Percentiles rank a stretch among this genome's conserved stretches.
Evolutionary conservation across 1,284 basidiomycete species (phyloP).

Genomic region (Tylopilus sp.): DNA sequence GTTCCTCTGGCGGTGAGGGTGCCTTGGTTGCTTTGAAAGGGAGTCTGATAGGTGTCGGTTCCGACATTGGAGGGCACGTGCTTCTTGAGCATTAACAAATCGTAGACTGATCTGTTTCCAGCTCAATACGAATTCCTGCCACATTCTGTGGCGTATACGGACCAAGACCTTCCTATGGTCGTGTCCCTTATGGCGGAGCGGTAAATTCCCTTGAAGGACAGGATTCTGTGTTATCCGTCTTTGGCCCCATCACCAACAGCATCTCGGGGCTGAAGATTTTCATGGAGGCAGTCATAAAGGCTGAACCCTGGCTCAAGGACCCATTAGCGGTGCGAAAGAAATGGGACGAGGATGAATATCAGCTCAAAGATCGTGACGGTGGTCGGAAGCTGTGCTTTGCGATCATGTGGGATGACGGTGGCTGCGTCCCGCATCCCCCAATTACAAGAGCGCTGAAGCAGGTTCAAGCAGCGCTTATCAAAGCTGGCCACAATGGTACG

Average conservation of each 20-base stretch:
- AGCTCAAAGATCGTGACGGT: conserved; percentile 56
- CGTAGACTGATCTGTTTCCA: conserved; percentile 21
- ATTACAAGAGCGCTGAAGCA: conserved; percentile 61
- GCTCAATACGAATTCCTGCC: conserved; percentile 70
- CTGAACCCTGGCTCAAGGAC: conserved; percentile 70
- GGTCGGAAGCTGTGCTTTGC: conserved; percentile 61
- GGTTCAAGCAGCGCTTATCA: conserved; percentile 56
- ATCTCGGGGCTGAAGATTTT: conserved; percentile 63
- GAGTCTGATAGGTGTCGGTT: conserved; percentile 64
- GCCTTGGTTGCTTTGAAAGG: conserved; percentile 58
- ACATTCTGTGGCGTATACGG: conserved; percentile 67
- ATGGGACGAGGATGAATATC: conserved; percentile 64
- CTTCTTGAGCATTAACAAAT: not conserved
- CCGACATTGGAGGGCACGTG: conserved; percentile 63
- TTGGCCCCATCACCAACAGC: conserved; percentile 67
- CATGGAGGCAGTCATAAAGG: conserved; percentile 54
- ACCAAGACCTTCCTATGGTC: conserved; percentile 67
- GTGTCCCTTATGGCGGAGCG: conserved; percentile 69
- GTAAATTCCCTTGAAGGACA: conserved; percentile 67
- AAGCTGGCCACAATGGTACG: conserved; percentile 66
- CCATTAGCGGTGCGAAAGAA: conserved; percentile 60
- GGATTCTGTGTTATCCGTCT: conserved; percentile 67
- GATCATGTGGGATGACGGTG: conserved; percentile 63
- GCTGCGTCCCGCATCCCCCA: conserved; percentile 70
- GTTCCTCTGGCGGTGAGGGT: conserved; percentile 67